phyloP scores from a whole-genome alignment of 2,329 filamentous ascomycete species.

The Aspergillus candidus region DNA sequence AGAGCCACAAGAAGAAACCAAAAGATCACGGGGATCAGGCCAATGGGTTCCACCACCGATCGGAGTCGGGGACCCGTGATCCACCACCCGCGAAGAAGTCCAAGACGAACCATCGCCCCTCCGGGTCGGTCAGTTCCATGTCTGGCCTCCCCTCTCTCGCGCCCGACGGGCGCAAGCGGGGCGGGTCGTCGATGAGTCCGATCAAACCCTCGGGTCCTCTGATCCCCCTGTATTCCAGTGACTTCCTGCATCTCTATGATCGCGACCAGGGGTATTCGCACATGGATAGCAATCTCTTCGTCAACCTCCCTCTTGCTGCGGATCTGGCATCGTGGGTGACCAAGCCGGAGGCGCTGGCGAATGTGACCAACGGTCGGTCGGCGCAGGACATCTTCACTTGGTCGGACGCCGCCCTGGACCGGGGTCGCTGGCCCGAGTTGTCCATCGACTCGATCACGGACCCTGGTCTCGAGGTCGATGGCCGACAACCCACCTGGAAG shows the following conservation, averaged over 20 bases:
- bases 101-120: slow-evolving; percentile 75
- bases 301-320: slow-evolving; percentile 67
- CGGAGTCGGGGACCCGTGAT: slow-evolving; percentile 48
- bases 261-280: slow-evolving; percentile 53
- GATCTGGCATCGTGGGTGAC: slow-evolving; percentile 72
- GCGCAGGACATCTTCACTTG: slow-evolving; percentile 65
- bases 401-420: slow-evolving; percentile 50
- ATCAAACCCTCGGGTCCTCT: slow-evolving; percentile 57
- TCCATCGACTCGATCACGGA: slow-evolving; percentile 50
- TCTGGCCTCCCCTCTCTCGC: slow-evolving; percentile 60
- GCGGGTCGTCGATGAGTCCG: slow-evolving; percentile 61
- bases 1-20: slow-evolving; percentile 81
- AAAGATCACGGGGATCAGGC: slow-evolving; percentile 51
- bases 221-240: slow-evolving; percentile 65
- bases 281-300: slow-evolving; percentile 69
- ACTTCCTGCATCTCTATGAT: slow-evolving; percentile 70
- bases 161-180: slow-evolving; percentile 57
- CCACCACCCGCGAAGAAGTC: slow-evolving; percentile 65
- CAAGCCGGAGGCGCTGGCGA: slow-evolving; percentile 62
- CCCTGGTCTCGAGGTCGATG: slow-evolving; percentile 44
- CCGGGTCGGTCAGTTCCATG: slow-evolving; percentile 67
- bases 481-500: slow-evolving; percentile 63
- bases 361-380: slow-evolving; percentile 58
- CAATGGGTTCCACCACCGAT: slow-evolving; percentile 53
- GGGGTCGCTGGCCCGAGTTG: slow-evolving; percentile 49